A percentile compares a stretch with the other conserved stretches of the same genome.
These are phyloP conservation scores for Geotrichum australiense DNA, from an alignment of 1,139 yeast species.

Conservation along the genomic window DNA sequence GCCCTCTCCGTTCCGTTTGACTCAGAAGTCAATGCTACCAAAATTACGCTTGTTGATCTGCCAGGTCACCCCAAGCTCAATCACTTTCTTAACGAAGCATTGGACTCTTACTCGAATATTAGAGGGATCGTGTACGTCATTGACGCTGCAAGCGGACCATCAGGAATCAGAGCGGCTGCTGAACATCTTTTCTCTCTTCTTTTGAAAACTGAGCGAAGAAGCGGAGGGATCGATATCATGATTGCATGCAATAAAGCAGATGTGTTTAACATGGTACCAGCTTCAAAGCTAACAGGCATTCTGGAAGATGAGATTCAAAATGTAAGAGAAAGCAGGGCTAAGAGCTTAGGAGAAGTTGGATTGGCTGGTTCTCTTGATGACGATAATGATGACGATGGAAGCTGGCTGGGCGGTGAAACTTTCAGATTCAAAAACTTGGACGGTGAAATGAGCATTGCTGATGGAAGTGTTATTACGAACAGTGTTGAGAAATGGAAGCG, in stretches of 20 bases:
- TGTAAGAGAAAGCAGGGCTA: slow-evolving; percentile 43
- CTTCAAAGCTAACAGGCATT: slow-evolving; percentile 48
- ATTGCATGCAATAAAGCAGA: slow-evolving; percentile 81
- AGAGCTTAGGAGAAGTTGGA: slow-evolving; percentile 40
- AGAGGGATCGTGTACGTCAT: slow-evolving; percentile 66
- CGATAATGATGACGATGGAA: slow-evolving; percentile 35
- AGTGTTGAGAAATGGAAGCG: slow-evolving; percentile 57
- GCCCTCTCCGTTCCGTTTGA: slow-evolving; percentile 36
- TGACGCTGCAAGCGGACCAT: slow-evolving; percentile 35
- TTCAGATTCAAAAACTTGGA: slow-evolving; percentile 63
- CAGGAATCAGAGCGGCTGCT: slow-evolving; percentile 31
- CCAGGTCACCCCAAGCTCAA: slow-evolving; percentile 77
- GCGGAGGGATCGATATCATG: slow-evolving; percentile 56
- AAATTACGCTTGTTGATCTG: slow-evolving; percentile 55
- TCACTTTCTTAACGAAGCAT: slow-evolving; percentile 18
- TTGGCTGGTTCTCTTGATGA: slow-evolving; percentile 33
- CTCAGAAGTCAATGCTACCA: slow-evolving; percentile 24
- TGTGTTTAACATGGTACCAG: slow-evolving; percentile 72
- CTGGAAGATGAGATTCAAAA: slow-evolving; percentile 60
- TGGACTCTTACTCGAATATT: slow-evolving; percentile 29
- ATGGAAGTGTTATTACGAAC: slow-evolving; percentile 60
- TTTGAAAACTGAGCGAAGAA: slow-evolving; percentile 28
- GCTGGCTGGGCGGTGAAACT: slow-evolving; percentile 42
- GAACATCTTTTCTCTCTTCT: slow-evolving; percentile 29
- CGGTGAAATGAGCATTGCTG: slow-evolving; percentile 61